Evolutionary conservation across 2,329 filamentous ascomycete genomes (phyloP), one percentile per base, ranked within the genome.

Genomic region (Graphium sp.): DNA sequence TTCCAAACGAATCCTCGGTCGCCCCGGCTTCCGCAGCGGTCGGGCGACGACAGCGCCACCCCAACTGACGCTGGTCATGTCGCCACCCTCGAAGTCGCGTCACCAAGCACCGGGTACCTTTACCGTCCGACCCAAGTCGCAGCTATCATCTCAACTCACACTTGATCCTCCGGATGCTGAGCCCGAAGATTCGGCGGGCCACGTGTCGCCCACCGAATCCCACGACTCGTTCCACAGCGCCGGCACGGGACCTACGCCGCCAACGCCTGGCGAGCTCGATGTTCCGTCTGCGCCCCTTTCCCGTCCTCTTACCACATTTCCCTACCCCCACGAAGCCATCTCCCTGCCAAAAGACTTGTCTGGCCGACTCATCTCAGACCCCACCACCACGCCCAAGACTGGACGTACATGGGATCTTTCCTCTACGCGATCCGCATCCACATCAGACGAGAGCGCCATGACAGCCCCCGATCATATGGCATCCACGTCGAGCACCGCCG

Each of bases 201-300:
- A n/a, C 8, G 40, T 46, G n/a, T 65, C 63, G 7, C 56, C 61
- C 5, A 52, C 54, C 18, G 53, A 44, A 20, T 58, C 58, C 10
- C 45, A 56, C 11, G 64, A 66, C 29, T 69, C 66, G 1, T 68
- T 71, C 35, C 62, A 66, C 39, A 66, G 57, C 32, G n/a, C n/a
- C n/a, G n/a, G n/a, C n/a, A n/a, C n/a, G n/a, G n/a, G n/a, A n/a
- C n/a, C n/a, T n/a, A n/a, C n/a, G n/a, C n/a, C n/a, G n/a, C n/a
- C n/a, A n/a, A n/a, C n/a, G n/a, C n/a, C n/a, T n/a, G n/a, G n/a
- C n/a, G n/a, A n/a, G n/a, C n/a, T n/a, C n/a, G n/a, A n/a, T n/a
- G n/a, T n/a, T n/a, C n/a, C n/a, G n/a, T n/a, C n/a, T n/a, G n/a
- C n/a, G n/a, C n/a, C n/a, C n/a, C n/a, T n/a, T n/a, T n/a, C n/a